These are phyloP conservation scores for Ogataea siamensis DNA, from an alignment of 805 yeast species.

Conservation along the genomic window DNA sequence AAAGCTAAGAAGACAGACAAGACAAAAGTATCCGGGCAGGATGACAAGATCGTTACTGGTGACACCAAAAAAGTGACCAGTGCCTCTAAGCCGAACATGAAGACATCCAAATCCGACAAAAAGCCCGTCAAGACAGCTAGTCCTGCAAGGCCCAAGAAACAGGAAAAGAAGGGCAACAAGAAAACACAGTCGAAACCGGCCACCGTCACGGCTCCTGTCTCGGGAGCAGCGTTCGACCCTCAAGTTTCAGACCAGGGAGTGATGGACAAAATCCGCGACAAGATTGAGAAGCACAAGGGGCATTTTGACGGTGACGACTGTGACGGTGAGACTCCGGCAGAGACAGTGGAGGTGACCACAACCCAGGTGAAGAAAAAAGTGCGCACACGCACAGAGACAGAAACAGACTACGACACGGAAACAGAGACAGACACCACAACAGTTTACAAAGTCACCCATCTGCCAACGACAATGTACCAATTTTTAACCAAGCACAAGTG, in stretches of 20 bases:
- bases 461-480: slow-evolving; percentile 20
- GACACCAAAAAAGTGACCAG: background rate
- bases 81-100: background rate
- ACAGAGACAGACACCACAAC: slow-evolving; percentile 21
- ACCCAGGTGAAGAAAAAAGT: slow-evolving; percentile 14
- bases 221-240: background rate
- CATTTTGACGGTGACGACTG: slow-evolving; percentile 10
- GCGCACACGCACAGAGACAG: slow-evolving; percentile 16
- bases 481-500: slow-evolving; percentile 21
- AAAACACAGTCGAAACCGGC: background rate
- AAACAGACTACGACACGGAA: slow-evolving; percentile 20
- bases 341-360: slow-evolving; percentile 13
- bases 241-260: slow-evolving; percentile 5
- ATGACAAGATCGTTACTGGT: background rate
- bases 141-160: background rate
- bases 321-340: slow-evolving; percentile 8
- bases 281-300: slow-evolving; percentile 5
- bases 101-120: background rate
- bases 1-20: slow-evolving; percentile 2
- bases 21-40: background rate
- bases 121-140: background rate
- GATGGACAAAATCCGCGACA: slow-evolving; percentile 2
- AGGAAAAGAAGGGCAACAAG: slow-evolving; percentile 4
- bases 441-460: slow-evolving; percentile 16
- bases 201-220: background rate